Evolutionary conservation across 1,284 basidiomycete genomes (phyloP), one percentile per base, ranked within the genome.

Genomic region (Porodaedalea pini): DNA sequence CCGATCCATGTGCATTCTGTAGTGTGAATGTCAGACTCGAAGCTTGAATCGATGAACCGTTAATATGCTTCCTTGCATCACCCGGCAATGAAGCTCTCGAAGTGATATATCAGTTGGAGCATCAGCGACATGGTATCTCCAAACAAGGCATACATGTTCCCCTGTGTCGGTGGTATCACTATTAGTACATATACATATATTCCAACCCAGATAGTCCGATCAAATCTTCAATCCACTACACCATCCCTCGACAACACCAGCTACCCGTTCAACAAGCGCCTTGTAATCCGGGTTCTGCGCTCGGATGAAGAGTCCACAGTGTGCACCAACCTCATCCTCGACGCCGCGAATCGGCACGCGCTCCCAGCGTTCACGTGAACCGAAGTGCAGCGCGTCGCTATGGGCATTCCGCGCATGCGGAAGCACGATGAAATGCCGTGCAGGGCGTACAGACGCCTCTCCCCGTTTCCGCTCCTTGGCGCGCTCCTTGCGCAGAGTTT

Each of bases 291-390:
- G 60, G 66, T 83, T 82, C 60, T 74, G 72, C 4, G 67, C 64
- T 4, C 71, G 74, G 48, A 81, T 78, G 63, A 82, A 82, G n/a
- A 83, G 61, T 31, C 80, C 80, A 55, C 70, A 73, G 66, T 83
- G 81, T 1, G 80, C 81, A 13, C 69, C 74, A 8, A 83, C 81
- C 62, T 82, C 81, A 62, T 81, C 78, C 5, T 76, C 68, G 5
- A 75, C 79, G 5, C 77, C 79, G 3, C 61, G 71, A 44, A 83
- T 77, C 23, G 70, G 52, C 0, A 82, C 76, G 43, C 70, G 68
- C 61, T 80, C 76, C 81, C 81, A 82, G 47, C 71, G 70, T 23
- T 76, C 74, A 44, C 67, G 63, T 19, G 77, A 77, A 8, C 77
- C 76, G 74, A 37, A 78, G 61, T 4, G 75, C 75, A 15, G 70